Percentiles rank a stretch among this genome's conserved stretches.
Evolutionary conservation across 2,329 filamentous ascomycete species (phyloP).

Genomic region (Aspergillus flavus): DNA sequence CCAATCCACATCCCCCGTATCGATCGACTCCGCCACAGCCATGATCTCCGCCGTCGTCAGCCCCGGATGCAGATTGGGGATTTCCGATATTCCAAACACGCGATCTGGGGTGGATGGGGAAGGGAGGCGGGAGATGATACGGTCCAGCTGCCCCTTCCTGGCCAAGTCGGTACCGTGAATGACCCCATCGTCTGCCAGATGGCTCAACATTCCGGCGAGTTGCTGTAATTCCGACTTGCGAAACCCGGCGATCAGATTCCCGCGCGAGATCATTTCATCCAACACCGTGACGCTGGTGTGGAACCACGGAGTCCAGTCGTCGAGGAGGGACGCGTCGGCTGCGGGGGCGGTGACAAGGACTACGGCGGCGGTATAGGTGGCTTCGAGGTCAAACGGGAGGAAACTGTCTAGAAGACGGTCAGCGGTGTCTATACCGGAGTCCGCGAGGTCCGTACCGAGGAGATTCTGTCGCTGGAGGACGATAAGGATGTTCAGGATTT

Average conservation of each 20-base stretch:
- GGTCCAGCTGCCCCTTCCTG: neutral
- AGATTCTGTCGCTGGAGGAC: constrained; percentile 51
- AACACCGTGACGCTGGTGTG: constrained; percentile 49
- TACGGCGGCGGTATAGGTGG: constrained; percentile 49
- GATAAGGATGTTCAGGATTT: constrained; percentile 48
- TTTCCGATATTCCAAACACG: constrained; percentile 8
- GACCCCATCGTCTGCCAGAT: constrained; percentile 21
- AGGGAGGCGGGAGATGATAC: neutral
- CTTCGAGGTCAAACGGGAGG: constrained; percentile 52
- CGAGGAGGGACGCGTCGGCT: constrained; percentile 40
- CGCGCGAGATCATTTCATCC: constrained; percentile 51
- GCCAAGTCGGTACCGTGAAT: neutral
- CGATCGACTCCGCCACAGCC: constrained; percentile 53
- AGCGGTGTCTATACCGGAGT: neutral
- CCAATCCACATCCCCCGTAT: constrained; percentile 49
- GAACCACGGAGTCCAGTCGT: constrained; percentile 41
- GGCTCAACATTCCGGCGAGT: constrained; percentile 36
- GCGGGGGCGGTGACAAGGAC: constrained; percentile 44
- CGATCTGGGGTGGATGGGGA: constrained; percentile 6
- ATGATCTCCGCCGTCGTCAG: constrained; percentile 52
- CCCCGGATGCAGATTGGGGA: constrained; percentile 34
- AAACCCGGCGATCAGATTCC: constrained; percentile 51
- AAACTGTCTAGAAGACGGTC: constrained; percentile 46
- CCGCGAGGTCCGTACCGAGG: constrained; percentile 41
- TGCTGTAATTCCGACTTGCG: constrained; percentile 51